phyloP scores from a whole-genome alignment of 2,329 filamentous ascomycete genomes.

The Coniochaeta hoffmannii region DNA sequence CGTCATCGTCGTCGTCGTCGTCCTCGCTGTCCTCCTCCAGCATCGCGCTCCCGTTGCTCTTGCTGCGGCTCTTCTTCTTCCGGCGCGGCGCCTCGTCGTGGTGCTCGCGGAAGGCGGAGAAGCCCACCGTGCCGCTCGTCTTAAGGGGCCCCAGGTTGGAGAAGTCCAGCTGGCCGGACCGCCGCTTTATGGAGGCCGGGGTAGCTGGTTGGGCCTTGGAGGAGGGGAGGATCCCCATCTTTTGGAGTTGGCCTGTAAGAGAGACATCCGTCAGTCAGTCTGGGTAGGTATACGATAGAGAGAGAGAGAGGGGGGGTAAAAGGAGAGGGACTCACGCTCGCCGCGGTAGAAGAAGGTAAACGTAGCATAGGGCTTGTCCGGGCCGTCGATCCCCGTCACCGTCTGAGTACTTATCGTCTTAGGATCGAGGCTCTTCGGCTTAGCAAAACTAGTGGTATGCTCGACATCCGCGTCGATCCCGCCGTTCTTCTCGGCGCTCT shows the following conservation, averaged over 20 bases:
- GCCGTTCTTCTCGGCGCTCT: constrained; percentile 36
- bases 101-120: constrained; percentile 76
- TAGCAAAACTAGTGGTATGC: constrained; percentile 95
- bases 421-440: constrained; percentile 90
- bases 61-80: constrained; percentile 55
- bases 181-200: constrained; percentile 60
- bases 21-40: constrained; percentile 69
- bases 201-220: constrained; percentile 58
- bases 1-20: constrained; percentile 63
- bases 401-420: constrained; percentile 98
- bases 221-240: constrained; percentile 81
- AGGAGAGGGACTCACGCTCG: constrained; percentile 63
- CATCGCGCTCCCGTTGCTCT: constrained; percentile 52
- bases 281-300: not conserved
- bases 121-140: constrained; percentile 80
- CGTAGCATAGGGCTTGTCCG: constrained; percentile 90
- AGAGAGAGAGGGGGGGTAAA: not conserved
- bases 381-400: constrained; percentile 94
- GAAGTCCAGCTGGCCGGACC: constrained; percentile 79
- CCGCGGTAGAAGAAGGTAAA: constrained; percentile 98
- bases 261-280: constrained; percentile 12
- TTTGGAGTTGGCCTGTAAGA: constrained; percentile 75
- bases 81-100: constrained; percentile 41
- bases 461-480: constrained; percentile 77
- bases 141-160: constrained; percentile 78